Base-by-base conservation (phyloP, 208 protist genomes). In the Crithidia acanthocephali region DNA sequence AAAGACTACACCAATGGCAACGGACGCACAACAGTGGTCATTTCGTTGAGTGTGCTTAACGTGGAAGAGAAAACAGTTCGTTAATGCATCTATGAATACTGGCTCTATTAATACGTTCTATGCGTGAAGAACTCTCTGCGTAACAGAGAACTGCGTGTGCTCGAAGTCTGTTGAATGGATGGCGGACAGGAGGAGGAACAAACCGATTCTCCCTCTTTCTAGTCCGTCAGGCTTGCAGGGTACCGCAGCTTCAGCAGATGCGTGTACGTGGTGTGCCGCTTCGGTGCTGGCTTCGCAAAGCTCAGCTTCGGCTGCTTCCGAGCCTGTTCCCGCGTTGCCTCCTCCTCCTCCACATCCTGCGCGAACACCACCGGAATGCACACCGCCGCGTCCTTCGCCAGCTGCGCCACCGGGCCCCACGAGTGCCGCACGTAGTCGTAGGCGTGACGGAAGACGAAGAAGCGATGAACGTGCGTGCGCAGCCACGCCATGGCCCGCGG, bases 341-440 rank as follows among this genome's bases (percentile, higher is more conserved):
- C 68, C 37, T 87, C 84, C 7, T 81, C 74, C 35, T 84, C 83
- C 0, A 74, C 28, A 59, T 93, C 88, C 33, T 89, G 80, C 74
- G 87, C 82, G 57, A 90, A 94, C n/a, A 81, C 57, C 1, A 91
- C 59, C 11, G 86, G 81, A 16, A 86, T 65, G 70, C 88, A 94
- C 30, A 91, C 73, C 16, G 68, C 57, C 6, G 76, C 32, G 45
- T 86, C 75, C 37, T 84, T 87, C 5, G 84, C 81, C 1, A 96
- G 75, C 22, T 80, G 66, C 48, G 79, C 58, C 35, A 93, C 87
- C 15, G 88, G 91, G 3, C 81, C 88, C 91, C 91, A 94, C 10
- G 87, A 90, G 50, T 87, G 77, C n/a, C 88, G 88, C 55, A 94
- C 87, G 71, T 79, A 94, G 47, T 71, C 69, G 63, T 92, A 74